These are phyloP conservation scores for Chrysochromulina parva DNA, from an alignment of 78 protist species.

Conservation along the genomic window DNA sequence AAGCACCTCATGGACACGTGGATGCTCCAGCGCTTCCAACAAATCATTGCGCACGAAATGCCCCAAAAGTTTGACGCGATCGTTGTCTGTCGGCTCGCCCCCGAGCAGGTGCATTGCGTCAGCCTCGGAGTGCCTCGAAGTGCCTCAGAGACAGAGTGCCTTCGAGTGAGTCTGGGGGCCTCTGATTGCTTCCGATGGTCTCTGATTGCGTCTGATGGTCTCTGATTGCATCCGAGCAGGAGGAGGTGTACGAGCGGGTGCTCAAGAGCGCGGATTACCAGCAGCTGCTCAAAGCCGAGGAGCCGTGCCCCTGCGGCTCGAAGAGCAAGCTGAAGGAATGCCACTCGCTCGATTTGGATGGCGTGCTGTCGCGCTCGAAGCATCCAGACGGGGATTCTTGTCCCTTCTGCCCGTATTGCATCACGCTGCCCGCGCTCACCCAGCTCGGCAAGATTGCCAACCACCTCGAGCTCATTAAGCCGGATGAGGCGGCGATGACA, in stretches of 20 bases:
- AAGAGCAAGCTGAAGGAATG: neutral
- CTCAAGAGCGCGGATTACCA: neutral
- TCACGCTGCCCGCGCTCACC: neutral
- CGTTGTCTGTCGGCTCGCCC: neutral
- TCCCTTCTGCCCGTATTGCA: neutral
- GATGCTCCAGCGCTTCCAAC: neutral
- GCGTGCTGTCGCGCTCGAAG: neutral
- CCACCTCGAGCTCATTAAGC: constrained; percentile 13
- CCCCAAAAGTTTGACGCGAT: neutral
- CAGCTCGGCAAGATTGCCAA: neutral
- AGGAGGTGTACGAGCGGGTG: neutral
- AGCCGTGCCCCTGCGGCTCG: neutral
- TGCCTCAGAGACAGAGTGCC: too few relatives aligned
- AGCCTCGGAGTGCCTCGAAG: too few relatives aligned
- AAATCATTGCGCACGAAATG: neutral
- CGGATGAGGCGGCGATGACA: neutral
- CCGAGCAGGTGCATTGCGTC: neutral
- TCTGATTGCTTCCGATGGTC: too few relatives aligned
- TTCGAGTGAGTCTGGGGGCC: too few relatives aligned
- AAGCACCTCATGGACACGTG: neutral
- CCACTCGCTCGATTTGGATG: neutral
- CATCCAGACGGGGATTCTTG: neutral
- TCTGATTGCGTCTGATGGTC: too few relatives aligned
- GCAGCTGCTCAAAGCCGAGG: neutral
- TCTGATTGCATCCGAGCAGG: neutral